A percentile compares a stretch with the other conserved stretches of the same genome.
Evolutionary conservation across 2,329 filamentous ascomycete genomes (phyloP).

Genomic region (Uncinocarpus reesii): DNA sequence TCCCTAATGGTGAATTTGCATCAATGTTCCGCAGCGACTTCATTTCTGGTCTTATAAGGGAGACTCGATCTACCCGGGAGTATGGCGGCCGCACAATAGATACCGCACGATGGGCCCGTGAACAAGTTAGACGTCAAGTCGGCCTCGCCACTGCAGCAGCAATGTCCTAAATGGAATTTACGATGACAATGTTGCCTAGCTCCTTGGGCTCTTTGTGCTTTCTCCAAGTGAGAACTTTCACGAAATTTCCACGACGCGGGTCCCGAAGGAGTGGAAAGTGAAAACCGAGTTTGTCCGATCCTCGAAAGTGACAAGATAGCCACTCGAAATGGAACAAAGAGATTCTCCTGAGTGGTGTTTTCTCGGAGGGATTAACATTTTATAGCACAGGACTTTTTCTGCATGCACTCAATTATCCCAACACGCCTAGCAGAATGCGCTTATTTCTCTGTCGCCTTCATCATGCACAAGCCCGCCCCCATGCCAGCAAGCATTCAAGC

Average conservation of each 20-base stretch:
- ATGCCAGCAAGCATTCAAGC: conserved; percentile 7
- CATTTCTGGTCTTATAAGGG: conserved; percentile 80
- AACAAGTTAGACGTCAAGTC: conserved; percentile 86
- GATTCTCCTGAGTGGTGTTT: not conserved
- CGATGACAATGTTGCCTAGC: not conserved
- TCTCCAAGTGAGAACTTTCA: conserved; percentile 2
- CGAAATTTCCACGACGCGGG: not conserved
- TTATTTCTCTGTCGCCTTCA: not conserved
- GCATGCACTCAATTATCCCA: conserved; percentile 1
- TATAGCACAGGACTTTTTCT: conserved; percentile 1
- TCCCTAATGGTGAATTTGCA: conserved; percentile 77
- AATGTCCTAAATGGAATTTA: conserved; percentile 28
- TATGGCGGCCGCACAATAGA: conserved; percentile 77
- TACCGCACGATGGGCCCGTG: conserved; percentile 91
- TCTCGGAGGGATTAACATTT: not conserved
- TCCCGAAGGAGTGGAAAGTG: conserved; percentile 4
- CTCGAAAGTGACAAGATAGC: not conserved
- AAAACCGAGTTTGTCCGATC: not conserved
- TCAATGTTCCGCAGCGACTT: conserved; percentile 83
- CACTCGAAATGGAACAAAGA: not conserved
- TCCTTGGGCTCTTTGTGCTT: not conserved
- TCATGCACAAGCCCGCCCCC: not conserved
- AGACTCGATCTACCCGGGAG: conserved; percentile 80
- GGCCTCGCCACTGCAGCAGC: conserved; percentile 30
- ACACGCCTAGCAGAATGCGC: not conserved